Conservation (phyloP, 805 yeast genomes). For the Wickerhamiella spandovensis region DNA sequence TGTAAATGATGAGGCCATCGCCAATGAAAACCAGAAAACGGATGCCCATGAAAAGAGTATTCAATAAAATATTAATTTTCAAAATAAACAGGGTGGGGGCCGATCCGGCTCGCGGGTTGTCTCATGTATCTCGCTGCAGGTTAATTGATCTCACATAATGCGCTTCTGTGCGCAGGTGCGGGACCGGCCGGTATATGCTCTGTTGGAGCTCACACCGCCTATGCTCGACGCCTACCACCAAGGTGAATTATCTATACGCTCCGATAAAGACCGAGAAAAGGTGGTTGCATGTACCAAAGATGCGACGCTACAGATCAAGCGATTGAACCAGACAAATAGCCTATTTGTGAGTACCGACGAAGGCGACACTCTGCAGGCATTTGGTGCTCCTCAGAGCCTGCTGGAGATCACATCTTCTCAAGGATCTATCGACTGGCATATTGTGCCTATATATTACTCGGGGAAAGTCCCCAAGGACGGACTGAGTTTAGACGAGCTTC, state of each 20-base stretch:
- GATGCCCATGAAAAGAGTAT: no score
- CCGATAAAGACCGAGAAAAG: conserved; percentile 3
- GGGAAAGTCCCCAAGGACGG: background rate
- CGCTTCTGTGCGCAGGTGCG: background rate
- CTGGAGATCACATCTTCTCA: conserved; percentile 14
- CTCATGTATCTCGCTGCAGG: background rate
- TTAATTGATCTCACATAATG: background rate
- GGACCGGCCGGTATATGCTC: conserved; percentile 9
- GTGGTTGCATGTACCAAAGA: conserved; percentile 13
- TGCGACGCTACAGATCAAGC: conserved; percentile 11
- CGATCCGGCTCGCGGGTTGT: no score
- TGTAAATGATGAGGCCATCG: background rate
- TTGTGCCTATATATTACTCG: conserved; percentile 16
- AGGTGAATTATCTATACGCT: conserved; percentile 8
- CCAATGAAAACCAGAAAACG: no score
- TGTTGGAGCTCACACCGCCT: conserved; percentile 20
- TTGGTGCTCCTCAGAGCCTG: conserved; percentile 17
- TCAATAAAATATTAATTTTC: no score
- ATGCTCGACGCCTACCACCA: conserved; percentile 15
- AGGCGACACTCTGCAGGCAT: conserved; percentile 9
- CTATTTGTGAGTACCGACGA: conserved; percentile 37
- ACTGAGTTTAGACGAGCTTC: background rate
- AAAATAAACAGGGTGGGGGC: no score
- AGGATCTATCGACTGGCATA: conserved; percentile 14
- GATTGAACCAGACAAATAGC: conserved; percentile 65